Percentiles rank a stretch among this genome's conserved stretches.
Conservation (phyloP, 208 protist genomes). For the Wallacemonas rigidus region DNA sequence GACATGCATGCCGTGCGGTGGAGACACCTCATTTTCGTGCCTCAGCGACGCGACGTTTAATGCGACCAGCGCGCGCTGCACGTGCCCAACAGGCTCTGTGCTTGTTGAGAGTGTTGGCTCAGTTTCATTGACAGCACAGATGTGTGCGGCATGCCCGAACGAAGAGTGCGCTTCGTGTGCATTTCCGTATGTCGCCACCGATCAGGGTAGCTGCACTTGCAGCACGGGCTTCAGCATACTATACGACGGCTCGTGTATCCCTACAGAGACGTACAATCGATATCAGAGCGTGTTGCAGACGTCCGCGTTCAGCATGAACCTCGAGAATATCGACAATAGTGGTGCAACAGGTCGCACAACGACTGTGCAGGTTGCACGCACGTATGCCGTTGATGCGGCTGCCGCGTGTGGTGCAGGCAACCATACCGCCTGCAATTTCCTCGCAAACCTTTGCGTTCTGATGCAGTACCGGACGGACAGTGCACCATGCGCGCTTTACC, state of each 20-base stretch:
- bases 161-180: constrained; percentile 29
- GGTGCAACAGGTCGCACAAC: constrained; percentile 21
- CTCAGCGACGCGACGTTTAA: constrained; percentile 39
- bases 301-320: constrained; percentile 24
- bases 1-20: constrained; percentile 50
- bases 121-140: constrained; percentile 36
- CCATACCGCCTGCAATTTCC: constrained; percentile 54
- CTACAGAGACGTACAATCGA: constrained; percentile 28
- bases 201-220: constrained; percentile 30
- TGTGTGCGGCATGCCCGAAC: constrained; percentile 43
- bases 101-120: constrained; percentile 40
- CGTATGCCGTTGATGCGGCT: constrained; percentile 44
- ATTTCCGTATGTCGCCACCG: constrained; percentile 38
- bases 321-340: constrained; percentile 54
- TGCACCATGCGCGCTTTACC: constrained; percentile 65
- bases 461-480: constrained; percentile 51
- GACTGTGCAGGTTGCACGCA: constrained; percentile 19
- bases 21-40: constrained; percentile 30
- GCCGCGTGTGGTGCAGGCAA: constrained; percentile 51
- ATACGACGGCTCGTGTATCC: constrained; percentile 64
- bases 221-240: constrained; percentile 40
- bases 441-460: constrained; percentile 80
- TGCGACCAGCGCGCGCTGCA: constrained; percentile 26
- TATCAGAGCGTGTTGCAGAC: constrained; percentile 19
- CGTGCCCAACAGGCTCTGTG: constrained; percentile 36